Evolutionary conservation across 176 grass and related monocot genomes (phyloP).

Genomic region (Sorghum bicolor): Sorghum_bicolor_NCBIv3 NC_012877.2:60970001-60970500

Average conservation of each 20-base stretch:
- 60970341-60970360: neutral
- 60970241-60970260: slow-evolving; percentile 38
- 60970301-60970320: neutral
- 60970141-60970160: neutral
- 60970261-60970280: slow-evolving; percentile 32
- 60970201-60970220: neutral
- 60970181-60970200: neutral
- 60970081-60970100: neutral
- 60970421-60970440: slow-evolving; percentile 47
- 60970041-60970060: neutral
- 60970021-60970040: neutral
- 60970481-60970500: slow-evolving; percentile 51
- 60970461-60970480: slow-evolving; percentile 54
- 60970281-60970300: slow-evolving; percentile 12
- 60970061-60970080: slow-evolving; percentile 4
- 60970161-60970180: neutral
- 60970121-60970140: slow-evolving; percentile 7
- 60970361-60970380: neutral
- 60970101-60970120: neutral
- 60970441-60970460: slow-evolving; percentile 53
- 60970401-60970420: slow-evolving; percentile 32
- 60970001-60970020: no score
- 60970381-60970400: slow-evolving; percentile 55
- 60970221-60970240: neutral
- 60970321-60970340: neutral